Percentiles rank a stretch among this genome's conserved stretches.
These are phyloP conservation scores for Xylariaceae sp. DNA, from an alignment of 2,329 filamentous ascomycete genomes.

Conservation along the genomic window DNA sequence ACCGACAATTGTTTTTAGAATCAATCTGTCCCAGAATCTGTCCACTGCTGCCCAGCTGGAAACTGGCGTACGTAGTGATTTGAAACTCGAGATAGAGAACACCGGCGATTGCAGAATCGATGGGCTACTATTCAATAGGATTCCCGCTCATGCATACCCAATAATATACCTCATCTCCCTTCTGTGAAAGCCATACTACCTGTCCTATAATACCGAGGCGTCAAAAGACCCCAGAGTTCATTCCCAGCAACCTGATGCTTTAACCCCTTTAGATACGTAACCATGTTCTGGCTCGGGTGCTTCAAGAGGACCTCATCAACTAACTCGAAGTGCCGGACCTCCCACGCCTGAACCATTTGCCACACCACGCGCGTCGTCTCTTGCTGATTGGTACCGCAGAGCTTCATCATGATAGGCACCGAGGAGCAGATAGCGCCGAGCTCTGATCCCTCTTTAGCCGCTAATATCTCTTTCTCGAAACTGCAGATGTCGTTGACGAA, in stretches of 20 bases:
- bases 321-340: neutral
- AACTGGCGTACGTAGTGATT: too few relatives aligned
- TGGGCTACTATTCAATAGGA: too few relatives aligned
- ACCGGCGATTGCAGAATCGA: too few relatives aligned
- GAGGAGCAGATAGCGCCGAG: constrained; percentile 5
- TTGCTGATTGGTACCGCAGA: neutral
- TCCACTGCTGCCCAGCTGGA: too few relatives aligned
- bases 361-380: constrained; percentile 1
- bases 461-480: constrained; percentile 1
- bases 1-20: too few relatives aligned
- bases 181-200: neutral
- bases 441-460: neutral
- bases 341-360: constrained; percentile 1
- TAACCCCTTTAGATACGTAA: neutral
- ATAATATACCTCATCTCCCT: too few relatives aligned
- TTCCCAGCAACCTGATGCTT: constrained; percentile 2
- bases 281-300: neutral
- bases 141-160: too few relatives aligned
- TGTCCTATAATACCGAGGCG: constrained; percentile 9
- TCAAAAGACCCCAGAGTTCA: constrained; percentile 1
- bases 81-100: too few relatives aligned
- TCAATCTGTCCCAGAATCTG: too few relatives aligned
- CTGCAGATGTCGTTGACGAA: neutral
- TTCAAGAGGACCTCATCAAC: neutral
- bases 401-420: constrained; percentile 2